These are phyloP conservation scores for Fragilaria crotonensis DNA, from an alignment of 108 stramenopile species.

Conservation along the genomic window DNA sequence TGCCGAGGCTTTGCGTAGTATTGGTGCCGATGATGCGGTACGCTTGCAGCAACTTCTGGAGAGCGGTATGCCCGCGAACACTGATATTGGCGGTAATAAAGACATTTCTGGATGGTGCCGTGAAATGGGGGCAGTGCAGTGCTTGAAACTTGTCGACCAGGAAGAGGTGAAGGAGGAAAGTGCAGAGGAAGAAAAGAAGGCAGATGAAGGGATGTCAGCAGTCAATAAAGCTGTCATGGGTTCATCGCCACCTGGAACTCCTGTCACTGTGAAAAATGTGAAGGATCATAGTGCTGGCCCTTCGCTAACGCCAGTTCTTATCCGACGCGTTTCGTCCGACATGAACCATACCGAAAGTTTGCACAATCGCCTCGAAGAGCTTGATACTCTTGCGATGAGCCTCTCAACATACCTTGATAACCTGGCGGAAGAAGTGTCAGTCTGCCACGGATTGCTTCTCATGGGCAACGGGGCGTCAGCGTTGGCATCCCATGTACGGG, in stretches of 20 bases:
- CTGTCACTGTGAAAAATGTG: not conserved
- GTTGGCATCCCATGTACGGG: conserved; percentile 59
- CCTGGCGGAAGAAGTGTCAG: conserved; percentile 63
- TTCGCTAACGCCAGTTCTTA: not conserved
- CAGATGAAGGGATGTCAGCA: not conserved
- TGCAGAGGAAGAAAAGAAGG: not conserved
- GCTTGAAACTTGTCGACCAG: conserved; percentile 34
- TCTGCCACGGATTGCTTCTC: conserved; percentile 60
- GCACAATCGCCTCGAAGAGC: conserved; percentile 42
- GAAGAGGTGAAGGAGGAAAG: not conserved
- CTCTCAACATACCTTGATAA: conserved; percentile 65
- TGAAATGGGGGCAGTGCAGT: conserved; percentile 63
- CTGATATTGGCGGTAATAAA: conserved; percentile 59
- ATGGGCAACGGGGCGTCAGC: conserved; percentile 55
- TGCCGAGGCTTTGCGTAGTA: conserved; percentile 75
- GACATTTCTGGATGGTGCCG: conserved; percentile 57
- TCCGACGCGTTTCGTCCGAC: not conserved
- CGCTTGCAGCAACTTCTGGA: conserved; percentile 57
- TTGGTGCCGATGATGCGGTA: conserved; percentile 74
- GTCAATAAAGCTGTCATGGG: not conserved
- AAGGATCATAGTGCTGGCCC: not conserved
- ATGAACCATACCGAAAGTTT: conserved; percentile 10
- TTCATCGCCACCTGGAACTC: not conserved
- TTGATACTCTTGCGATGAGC: conserved; percentile 32
- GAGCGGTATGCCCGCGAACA: conserved; percentile 57